A percentile compares a stretch with the other conserved stretches of the same genome.
These are phyloP conservation scores for Eutrema japonicum DNA, from an alignment of 345 rosid genomes.

Conservation along the genomic window DNA sequence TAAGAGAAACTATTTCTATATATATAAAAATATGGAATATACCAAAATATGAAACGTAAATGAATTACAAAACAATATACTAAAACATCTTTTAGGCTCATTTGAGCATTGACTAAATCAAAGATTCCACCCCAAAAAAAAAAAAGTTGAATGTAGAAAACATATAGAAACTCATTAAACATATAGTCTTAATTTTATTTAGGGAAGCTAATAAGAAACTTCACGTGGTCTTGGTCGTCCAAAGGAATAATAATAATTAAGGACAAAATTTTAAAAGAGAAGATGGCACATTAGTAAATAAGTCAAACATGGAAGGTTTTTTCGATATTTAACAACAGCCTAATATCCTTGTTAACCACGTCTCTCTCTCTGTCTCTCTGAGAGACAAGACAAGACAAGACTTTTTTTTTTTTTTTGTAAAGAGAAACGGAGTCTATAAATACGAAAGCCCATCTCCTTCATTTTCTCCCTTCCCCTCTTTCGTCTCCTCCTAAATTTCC, in stretches of 20 bases:
- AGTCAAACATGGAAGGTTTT: conserved; percentile 30
- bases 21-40: not conserved
- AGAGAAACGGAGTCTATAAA: conserved; percentile 63
- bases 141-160: not conserved
- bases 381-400: not conserved
- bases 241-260: not conserved
- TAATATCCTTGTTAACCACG: conserved; percentile 70
- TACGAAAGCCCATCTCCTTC: conserved; percentile 41
- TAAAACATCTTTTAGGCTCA: not conserved
- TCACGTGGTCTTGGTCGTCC: conserved; percentile 38
- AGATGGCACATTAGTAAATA: conserved; percentile 29
- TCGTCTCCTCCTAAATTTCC: conserved; percentile 23
- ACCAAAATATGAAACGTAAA: conserved; percentile 13
- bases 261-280: not conserved
- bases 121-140: conserved; percentile 27
- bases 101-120: conserved; percentile 15
- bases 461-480: conserved; percentile 37
- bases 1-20: not conserved
- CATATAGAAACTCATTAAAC: not conserved
- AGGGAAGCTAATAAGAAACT: conserved; percentile 34
- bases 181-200: not conserved
- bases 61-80: conserved; percentile 4
- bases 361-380: conserved; percentile 37
- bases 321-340: conserved; percentile 42
- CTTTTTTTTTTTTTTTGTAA: not conserved